phyloP scores from a whole-genome alignment of 2,329 filamentous ascomycete species.

The Diaporthe sp. region DNA sequence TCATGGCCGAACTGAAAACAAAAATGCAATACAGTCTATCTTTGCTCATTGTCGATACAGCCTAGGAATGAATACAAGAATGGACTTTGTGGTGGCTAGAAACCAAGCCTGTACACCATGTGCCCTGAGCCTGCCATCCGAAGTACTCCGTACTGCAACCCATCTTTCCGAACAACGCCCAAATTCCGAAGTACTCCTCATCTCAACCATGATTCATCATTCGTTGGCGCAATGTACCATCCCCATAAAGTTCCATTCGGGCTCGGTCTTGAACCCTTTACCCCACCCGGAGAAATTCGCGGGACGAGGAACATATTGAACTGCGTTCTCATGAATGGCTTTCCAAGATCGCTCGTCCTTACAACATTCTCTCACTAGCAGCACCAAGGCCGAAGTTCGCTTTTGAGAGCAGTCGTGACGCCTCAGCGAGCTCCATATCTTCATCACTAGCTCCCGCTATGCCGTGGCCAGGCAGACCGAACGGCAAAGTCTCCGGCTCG shows the following conservation, averaged over 20 bases:
- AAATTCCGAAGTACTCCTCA: slow-evolving; percentile 10
- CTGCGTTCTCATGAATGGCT: rapidly evolving
- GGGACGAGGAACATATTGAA: neutral
- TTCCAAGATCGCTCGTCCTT: neutral
- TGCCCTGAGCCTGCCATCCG: neutral
- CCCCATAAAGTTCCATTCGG: neutral
- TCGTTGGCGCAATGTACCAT: neutral
- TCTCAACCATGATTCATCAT: slow-evolving; percentile 4
- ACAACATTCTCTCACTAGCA: neutral
- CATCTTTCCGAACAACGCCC: slow-evolving; percentile 10
- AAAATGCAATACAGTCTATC: neutral
- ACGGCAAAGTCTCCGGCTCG: slow-evolving; percentile 58
- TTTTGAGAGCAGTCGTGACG: slow-evolving; percentile 37
- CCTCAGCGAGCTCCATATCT: slow-evolving; percentile 33
- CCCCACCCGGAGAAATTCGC: neutral
- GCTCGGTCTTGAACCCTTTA: neutral
- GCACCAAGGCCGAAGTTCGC: slow-evolving; percentile 26
- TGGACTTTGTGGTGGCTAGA: neutral
- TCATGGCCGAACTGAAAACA: neutral
- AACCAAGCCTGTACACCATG: neutral
- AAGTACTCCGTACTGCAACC: neutral
- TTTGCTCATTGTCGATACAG: neutral
- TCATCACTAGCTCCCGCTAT: neutral
- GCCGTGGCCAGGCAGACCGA: slow-evolving; percentile 46
- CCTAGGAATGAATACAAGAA: neutral